Base-by-base conservation (phyloP, 371 early-diverging fungal species). In the Dentiscutata heterogama region DNA sequence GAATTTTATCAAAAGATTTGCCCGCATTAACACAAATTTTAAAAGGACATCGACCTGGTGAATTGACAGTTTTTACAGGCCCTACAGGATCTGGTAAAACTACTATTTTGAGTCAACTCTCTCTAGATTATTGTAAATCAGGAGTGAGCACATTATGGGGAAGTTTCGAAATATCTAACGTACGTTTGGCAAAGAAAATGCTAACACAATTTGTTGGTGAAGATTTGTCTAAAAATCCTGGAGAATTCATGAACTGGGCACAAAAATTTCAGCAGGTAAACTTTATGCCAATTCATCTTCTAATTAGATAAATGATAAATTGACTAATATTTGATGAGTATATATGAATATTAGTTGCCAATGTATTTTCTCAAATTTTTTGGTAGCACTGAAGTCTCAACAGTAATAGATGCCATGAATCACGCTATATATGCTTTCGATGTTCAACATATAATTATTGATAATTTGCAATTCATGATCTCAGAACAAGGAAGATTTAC, bases 381-480 rank as follows among this genome's bases (percentile, higher is more conserved):
- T 81, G 95, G 95, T 56, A 93, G 91, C 82, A 95, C 95, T 61
- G 84, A 89, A 6, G 90, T 94, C 42, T 83, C 88, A 16, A 90
- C 90, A 10, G 94, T 95, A 16, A 61, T 94, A 16, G 87, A 91
- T 51, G 92, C 94, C n/a, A 93, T 94, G 89, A 85, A 89, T 22
- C 92, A 93, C 80, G 94, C 94, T 1, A 93, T 94, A 0, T 88
- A 93, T 65, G 92, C 93, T 1, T 91, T 92, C 81, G 93, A 92
- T 84, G 91, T 95, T 35, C 91, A 90, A 80, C 95, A 94, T 83
- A 89, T 95, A 27, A 85, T 95, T 42, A 87, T 95, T 18, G 95
- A 95, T 79, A 95, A 95, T 74, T 85, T 95, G 70, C 95, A 95
- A 84, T 95, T 95, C 61, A 94, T 95, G 94, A 86, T 94, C 81